phyloP scores from a whole-genome alignment of 2,329 filamentous ascomycete genomes.

The Paecilomyces variotii region DNA sequence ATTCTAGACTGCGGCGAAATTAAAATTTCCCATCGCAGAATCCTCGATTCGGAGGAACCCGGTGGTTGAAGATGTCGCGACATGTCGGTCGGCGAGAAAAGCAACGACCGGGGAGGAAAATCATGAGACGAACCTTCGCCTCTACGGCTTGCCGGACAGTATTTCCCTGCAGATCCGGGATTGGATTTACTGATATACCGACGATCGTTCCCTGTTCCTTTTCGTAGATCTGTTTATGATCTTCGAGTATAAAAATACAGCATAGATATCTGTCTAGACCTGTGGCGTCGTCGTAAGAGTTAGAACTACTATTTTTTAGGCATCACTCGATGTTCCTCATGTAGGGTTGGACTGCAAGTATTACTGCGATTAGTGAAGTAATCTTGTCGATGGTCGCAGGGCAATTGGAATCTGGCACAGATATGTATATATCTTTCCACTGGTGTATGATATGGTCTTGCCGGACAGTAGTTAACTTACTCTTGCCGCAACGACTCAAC shows the following conservation, averaged over 20 bases:
- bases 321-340: not conserved
- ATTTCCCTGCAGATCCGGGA: not conserved
- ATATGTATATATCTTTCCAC: not conserved
- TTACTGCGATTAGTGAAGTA: not conserved
- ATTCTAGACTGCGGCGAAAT: not conserved
- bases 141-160: not conserved
- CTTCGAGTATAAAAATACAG: too few species aligned
- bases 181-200: not conserved
- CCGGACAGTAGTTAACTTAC: not conserved
- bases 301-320: too few species aligned
- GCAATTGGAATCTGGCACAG: not conserved
- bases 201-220: not conserved
- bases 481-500: not conserved
- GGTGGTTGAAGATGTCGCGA: not conserved
- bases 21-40: not conserved
- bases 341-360: not conserved
- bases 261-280: too few species aligned
- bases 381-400: not conserved
- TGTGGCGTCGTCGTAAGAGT: too few species aligned
- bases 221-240: not conserved
- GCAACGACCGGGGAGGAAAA: not conserved
- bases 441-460: not conserved
- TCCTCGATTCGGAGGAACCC: not conserved
- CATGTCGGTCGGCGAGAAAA: not conserved
- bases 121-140: not conserved